Base-by-base conservation (phyloP, 2,329 filamentous ascomycete genomes). In the Fonsecaea multimorphosa region DNA sequence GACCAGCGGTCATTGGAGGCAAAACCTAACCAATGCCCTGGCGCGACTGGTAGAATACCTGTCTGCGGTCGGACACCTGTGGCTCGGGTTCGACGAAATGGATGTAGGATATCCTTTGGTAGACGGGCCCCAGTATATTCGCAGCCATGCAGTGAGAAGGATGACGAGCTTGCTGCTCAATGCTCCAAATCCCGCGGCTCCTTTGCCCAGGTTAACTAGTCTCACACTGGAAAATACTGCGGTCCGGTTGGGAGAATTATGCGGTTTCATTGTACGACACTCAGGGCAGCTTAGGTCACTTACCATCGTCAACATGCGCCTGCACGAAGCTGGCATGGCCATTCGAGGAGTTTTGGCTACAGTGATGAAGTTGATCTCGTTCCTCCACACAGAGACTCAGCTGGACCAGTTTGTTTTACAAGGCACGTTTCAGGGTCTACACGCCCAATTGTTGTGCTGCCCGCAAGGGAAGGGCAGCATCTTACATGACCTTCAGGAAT, bases 171-270 rank as follows among this genome's bases (percentile, higher is more conserved):
- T 60, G 44, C 31, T 61, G 14, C 58, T 61, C 16, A 12, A 22
- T 7, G 34, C 49, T 12, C 11, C 22, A 22, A 7, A 6, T 9
- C 49, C 9, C 12, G 36, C 31, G 22, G 4, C 16, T 11, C 6
- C 12, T 4, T 46, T 36, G 31, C 22, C 49, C 29, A 55, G 49
- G 3, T 24, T 61, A 51, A 44, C 7, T n/a, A 32, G 8, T 9
- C 51, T 61, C 58, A 54, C 49, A 12, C 34, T 61, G 16, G 49
- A 54, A 29, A 54, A 54, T 8, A 55, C 32, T n/a, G 27, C 58
- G 9, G 46, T 29, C 4, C 27, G 8, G 5, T 2, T 46, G 46
- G 24, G 34, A 19, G 58, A 55, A 3, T 19, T 61, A 3, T 46
- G 31, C 16, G 16, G 19, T 16, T 55, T 61, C 36, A 16, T 61